phyloP scores from a whole-genome alignment of 805 yeast species.

The Candida sphagnicola region DNA sequence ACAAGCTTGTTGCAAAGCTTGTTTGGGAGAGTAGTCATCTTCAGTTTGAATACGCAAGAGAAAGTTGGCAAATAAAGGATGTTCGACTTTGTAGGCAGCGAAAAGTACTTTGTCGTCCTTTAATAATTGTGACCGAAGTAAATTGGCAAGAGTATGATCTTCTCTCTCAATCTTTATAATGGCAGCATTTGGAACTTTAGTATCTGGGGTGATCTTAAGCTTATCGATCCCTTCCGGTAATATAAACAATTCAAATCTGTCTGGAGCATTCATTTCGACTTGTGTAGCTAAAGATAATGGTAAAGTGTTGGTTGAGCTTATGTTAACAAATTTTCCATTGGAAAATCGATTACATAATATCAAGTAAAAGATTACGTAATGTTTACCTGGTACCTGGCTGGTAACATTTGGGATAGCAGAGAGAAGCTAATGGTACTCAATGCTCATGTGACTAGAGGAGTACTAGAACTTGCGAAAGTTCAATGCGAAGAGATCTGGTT shows the following conservation, averaged over 20 bases:
- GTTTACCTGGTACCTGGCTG: no score
- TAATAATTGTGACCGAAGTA: slow-evolving; percentile 80
- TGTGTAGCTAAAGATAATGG: background rate
- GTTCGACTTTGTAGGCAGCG: slow-evolving; percentile 97
- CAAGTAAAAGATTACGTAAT: no score
- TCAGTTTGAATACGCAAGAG: slow-evolving; percentile 93
- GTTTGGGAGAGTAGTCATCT: slow-evolving; percentile 89
- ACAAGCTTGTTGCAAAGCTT: slow-evolving; percentile 89
- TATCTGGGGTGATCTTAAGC: slow-evolving; percentile 88
- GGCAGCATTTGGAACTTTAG: slow-evolving; percentile 93
- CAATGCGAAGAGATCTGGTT: no score
- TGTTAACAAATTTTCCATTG: no score
- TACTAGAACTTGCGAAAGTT: no score
- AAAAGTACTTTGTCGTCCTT: slow-evolving; percentile 87
- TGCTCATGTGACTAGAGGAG: no score
- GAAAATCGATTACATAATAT: no score
- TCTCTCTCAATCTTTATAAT: slow-evolving; percentile 92
- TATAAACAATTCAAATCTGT: slow-evolving; percentile 93
- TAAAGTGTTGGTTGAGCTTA: no score
- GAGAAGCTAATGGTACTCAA: no score
- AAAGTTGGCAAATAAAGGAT: slow-evolving; percentile 94
- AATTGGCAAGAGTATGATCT: slow-evolving; percentile 93
- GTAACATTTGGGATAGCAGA: no score
- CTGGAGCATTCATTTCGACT: slow-evolving; percentile 99
- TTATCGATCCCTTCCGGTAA: slow-evolving; percentile 97